Evolutionary conservation across 768 basidiomycete genomes (phyloP).

Genomic region (Lanmaoa rubissima): DNA sequence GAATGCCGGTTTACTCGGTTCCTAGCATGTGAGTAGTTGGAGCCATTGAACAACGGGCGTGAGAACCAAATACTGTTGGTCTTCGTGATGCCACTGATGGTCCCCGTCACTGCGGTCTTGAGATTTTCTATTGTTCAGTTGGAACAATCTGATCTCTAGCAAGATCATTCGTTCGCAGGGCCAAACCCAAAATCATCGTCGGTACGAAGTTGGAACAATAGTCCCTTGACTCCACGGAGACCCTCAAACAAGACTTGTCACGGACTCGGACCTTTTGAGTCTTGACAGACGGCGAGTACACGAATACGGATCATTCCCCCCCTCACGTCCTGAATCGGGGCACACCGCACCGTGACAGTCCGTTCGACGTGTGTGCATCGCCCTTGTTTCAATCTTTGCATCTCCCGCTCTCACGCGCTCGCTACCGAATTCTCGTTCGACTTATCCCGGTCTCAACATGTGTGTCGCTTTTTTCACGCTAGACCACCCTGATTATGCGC

Average conservation of each 20-base stretch:
- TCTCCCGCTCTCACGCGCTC: not conserved
- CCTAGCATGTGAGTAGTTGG: not conserved
- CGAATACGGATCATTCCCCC: not conserved
- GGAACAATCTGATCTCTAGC: not conserved
- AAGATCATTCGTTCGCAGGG: not conserved
- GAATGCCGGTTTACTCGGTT: not conserved
- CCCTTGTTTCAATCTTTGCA: not conserved
- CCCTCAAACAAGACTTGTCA: slow-evolving; percentile 6
- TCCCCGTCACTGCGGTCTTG: slow-evolving; percentile 1
- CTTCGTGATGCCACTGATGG: not conserved
- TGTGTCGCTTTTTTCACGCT: slow-evolving; percentile 79
- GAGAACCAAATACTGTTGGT: not conserved
- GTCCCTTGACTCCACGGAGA: slow-evolving; percentile 5
- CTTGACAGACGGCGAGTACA: slow-evolving; percentile 1
- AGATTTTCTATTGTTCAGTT: not conserved
- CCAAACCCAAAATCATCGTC: not conserved
- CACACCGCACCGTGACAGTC: not conserved
- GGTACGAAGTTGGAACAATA: not conserved
- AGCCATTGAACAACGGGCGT: not conserved
- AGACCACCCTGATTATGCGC: slow-evolving; percentile 71
- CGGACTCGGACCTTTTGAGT: not conserved
- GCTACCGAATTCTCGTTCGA: not conserved
- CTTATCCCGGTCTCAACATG: slow-evolving; percentile 42
- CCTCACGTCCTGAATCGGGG: not conserved
- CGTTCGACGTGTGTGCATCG: slow-evolving; percentile 1